Percentiles rank a stretch among this genome's conserved stretches.
Conservation (phyloP, 768 basidiomycete species). For the Solioccasus polychromus region DNA sequence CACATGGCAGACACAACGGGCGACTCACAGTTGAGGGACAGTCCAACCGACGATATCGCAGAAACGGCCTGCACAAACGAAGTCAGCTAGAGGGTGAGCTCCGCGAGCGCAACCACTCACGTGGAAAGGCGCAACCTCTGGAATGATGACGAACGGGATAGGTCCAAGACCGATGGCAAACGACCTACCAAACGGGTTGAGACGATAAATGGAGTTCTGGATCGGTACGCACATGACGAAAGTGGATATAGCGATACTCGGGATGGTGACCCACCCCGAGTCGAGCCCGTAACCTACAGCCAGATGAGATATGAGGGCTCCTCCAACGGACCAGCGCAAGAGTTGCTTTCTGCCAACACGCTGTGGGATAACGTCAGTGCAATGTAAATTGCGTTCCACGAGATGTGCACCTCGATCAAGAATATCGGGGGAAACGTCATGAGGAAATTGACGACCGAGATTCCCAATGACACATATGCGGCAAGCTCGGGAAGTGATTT, state of each 20-base stretch:
- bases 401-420: conserved; percentile 66
- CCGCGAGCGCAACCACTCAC: conserved; percentile 41
- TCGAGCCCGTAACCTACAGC: conserved; percentile 72
- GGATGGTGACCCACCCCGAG: conserved; percentile 51
- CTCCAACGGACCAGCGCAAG: conserved; percentile 61
- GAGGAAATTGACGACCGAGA: conserved; percentile 78
- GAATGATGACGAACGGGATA: conserved; percentile 88
- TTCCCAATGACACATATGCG: conserved; percentile 78
- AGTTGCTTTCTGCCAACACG: conserved; percentile 71
- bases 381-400: conserved; percentile 2
- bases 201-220: background rate
- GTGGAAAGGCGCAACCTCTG: conserved; percentile 81
- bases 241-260: conserved; percentile 70
- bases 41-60: conserved; percentile 68
- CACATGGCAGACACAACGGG: background rate
- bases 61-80: conserved; percentile 60
- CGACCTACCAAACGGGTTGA: conserved; percentile 45
- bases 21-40: conserved; percentile 67
- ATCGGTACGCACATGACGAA: conserved; percentile 69
- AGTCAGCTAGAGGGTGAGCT: background rate
- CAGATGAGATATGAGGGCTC: conserved; percentile 63
- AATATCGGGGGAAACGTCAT: conserved; percentile 80
- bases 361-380: conserved; percentile 35
- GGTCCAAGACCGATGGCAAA: conserved; percentile 92
- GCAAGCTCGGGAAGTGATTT: conserved; percentile 76